phyloP scores from a whole-genome alignment of 306 rosid genomes.

The Inga laurina region DNA sequence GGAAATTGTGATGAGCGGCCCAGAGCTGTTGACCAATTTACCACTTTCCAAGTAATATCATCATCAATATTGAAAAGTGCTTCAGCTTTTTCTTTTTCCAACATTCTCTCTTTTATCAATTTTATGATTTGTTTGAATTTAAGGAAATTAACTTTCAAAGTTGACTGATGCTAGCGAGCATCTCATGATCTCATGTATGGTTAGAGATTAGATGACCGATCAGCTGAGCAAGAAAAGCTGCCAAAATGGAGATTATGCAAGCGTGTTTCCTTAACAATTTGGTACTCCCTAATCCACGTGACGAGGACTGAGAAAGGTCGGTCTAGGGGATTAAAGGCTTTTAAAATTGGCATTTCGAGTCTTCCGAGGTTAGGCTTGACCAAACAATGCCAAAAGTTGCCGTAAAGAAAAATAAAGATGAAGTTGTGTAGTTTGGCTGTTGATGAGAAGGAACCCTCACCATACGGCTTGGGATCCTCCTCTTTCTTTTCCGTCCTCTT shows the following conservation, averaged over 20 bases:
- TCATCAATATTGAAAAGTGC: not conserved
- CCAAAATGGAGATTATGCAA: conserved; percentile 28
- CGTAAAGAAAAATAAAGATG: not conserved
- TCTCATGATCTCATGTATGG: not conserved
- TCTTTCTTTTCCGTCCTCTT: too few relatives aligned
- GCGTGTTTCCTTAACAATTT: conserved; percentile 10
- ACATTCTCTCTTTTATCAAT: not conserved
- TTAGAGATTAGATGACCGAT: conserved; percentile 8
- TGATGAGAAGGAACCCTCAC: conserved; percentile 53
- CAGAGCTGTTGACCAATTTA: not conserved
- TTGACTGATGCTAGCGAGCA: not conserved
- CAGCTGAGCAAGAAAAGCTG: not conserved
- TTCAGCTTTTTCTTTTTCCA: not conserved
- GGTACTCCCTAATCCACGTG: conserved; percentile 36
- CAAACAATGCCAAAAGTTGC: not conserved
- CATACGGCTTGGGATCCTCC: not conserved
- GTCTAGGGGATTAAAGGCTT: not conserved
- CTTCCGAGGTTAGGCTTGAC: conserved; percentile 57
- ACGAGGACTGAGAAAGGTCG: conserved; percentile 26
- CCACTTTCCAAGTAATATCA: not conserved
- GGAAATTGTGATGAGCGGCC: not conserved
- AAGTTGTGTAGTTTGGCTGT: conserved; percentile 22
- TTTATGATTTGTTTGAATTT: not conserved
- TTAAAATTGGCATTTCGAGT: conserved; percentile 35
- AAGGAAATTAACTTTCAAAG: not conserved